A percentile compares a stretch with the other conserved stretches of the same genome.
These are phyloP conservation scores for Oxytropis ochrocephala DNA, from an alignment of 306 rosid genomes.

Conservation along the genomic window DNA sequence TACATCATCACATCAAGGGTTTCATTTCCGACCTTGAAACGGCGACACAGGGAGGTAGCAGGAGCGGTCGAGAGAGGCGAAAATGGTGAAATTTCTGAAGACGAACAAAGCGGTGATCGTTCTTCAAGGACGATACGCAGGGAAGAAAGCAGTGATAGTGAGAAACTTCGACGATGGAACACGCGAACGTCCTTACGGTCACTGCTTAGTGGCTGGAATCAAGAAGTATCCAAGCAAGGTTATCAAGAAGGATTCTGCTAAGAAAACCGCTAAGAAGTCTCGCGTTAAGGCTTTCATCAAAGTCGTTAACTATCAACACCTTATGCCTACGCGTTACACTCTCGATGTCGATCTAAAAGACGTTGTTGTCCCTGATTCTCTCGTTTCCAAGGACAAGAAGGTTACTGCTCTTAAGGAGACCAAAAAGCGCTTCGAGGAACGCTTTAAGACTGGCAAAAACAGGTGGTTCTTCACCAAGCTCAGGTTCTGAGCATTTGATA, in stretches of 20 bases:
- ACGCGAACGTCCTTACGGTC: conserved; percentile 35
- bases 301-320: conserved; percentile 35
- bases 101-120: conserved; percentile 38
- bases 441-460: conserved; percentile 42
- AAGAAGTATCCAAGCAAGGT: conserved; percentile 36
- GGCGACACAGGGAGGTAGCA: too few relatives aligned
- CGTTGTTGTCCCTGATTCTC: conserved; percentile 10
- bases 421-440: conserved; percentile 36
- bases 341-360: conserved; percentile 43
- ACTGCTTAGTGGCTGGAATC: conserved; percentile 31
- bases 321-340: conserved; percentile 47
- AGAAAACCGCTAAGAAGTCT: conserved; percentile 46
- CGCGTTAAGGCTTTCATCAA: conserved; percentile 39
- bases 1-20: too few relatives aligned
- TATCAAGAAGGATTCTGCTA: conserved; percentile 29
- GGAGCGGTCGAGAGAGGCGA: too few relatives aligned
- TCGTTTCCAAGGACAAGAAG: conserved; percentile 33
- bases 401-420: conserved; percentile 33
- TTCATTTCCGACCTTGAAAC: too few relatives aligned
- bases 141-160: conserved; percentile 35
- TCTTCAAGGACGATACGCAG: conserved; percentile 37
- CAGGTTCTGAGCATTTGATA: conserved; percentile 18
- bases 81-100: background rate
- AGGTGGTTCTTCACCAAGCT: conserved; percentile 48
- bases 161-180: conserved; percentile 35